Evolutionary conservation across 2,329 filamentous ascomycete genomes (phyloP).

Genomic region (Clonostachys chloroleuca): DNA sequence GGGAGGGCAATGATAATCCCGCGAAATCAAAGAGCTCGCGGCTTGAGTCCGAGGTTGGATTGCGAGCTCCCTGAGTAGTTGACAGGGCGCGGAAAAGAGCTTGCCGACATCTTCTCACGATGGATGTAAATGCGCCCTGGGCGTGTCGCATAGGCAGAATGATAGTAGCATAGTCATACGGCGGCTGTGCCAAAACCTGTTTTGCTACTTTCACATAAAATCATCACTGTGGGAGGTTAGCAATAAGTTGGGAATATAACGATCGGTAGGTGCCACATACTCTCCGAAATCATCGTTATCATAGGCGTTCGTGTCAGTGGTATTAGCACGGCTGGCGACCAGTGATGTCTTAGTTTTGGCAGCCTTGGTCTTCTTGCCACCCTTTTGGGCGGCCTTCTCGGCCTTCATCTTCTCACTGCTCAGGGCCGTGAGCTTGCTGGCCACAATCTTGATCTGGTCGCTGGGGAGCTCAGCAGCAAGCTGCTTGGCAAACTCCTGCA

Average conservation of each 20-base stretch:
- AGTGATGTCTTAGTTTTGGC: slow-evolving; percentile 91
- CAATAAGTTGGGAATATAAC: not conserved
- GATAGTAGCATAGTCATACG: no score
- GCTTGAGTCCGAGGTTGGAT: no score
- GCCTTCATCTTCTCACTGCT: slow-evolving; percentile 99
- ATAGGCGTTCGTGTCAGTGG: slow-evolving; percentile 72
- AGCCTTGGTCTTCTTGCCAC: slow-evolving; percentile 94
- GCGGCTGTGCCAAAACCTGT: no score
- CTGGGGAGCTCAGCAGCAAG: slow-evolving; percentile 83
- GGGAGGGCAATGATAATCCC: no score
- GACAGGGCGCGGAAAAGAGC: no score
- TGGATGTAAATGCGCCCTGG: no score
- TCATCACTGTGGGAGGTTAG: slow-evolving; percentile 49
- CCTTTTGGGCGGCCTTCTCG: slow-evolving; percentile 91
- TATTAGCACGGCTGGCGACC: slow-evolving; percentile 57
- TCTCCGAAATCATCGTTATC: slow-evolving; percentile 80
- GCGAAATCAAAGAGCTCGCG: no score
- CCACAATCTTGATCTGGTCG: slow-evolving; percentile 94
- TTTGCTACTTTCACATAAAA: slow-evolving; percentile 61
- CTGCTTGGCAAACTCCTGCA: slow-evolving; percentile 86
- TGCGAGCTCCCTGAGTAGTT: no score
- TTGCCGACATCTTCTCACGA: no score
- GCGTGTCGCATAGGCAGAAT: no score
- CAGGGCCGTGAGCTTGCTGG: slow-evolving; percentile 80
- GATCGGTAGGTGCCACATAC: slow-evolving; percentile 44